Evolutionary conservation across 179 eudicot genomes (phyloP), one percentile per base, ranked within the genome.

Genomic region (Amaranthus tricolor): DNA sequence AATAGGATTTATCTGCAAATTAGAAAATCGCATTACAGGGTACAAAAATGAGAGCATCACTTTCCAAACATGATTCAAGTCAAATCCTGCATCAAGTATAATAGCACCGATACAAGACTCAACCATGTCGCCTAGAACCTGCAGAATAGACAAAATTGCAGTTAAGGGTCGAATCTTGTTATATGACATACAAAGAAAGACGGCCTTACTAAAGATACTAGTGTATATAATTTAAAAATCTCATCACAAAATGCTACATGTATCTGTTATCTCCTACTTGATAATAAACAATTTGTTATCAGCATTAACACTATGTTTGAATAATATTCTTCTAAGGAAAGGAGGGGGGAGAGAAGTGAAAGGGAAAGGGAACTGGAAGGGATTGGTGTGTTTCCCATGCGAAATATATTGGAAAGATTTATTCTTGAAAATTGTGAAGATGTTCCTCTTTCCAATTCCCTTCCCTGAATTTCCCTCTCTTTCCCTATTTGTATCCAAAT

Each of bases 51-150:
- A 87, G 57, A 89, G 84, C 88, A 91, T 86, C 72, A 82, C 81
- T 77, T 82, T 80, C 98, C 98, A 95, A 70, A 87, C 86, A 45
- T 54, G 83, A 52, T 88, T 82, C 75, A 95, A 83, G 83, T 93
- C 86, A 72, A 95, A 91, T 63, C 99, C 99, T 2, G 89, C 68
- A 68, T 95, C 99, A 69, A 95, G 97, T 80, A 88, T 87, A 68
- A 93, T 81, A 64, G 98, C 96, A 70, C 99, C 99, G n/a, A 93
- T 68, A 76, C 82, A 89, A 60, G 99, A 95, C 83, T 95, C 98
- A 54, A 93, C 96, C 82, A 95, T 80, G 87, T 95, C 99, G 19
- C 99, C 98, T 3, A 95, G 88, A 72, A 87, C 98, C 99, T 95
- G 93, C 15, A 12, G 21, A 85, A 84, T 55, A 73, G 54, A 77